These are phyloP conservation scores for Corchorus olitorius DNA, from an alignment of 345 rosid species.

Conservation along the genomic window DNA sequence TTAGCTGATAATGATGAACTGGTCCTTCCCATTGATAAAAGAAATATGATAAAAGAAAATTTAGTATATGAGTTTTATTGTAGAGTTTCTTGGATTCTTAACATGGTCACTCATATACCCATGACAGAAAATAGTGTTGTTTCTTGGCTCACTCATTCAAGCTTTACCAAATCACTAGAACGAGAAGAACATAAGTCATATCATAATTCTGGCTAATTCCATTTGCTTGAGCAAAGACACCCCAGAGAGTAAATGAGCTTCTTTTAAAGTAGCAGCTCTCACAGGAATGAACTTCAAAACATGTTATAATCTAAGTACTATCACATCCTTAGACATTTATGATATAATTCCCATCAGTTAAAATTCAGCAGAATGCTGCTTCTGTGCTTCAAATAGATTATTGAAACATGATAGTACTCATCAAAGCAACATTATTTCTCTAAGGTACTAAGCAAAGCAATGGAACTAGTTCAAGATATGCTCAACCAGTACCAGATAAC, in stretches of 20 bases:
- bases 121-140: background rate
- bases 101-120: background rate
- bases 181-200: background rate
- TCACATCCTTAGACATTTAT: background rate
- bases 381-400: background rate
- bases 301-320: background rate
- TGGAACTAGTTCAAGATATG: background rate
- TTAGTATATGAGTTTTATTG: background rate
- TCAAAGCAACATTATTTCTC: background rate
- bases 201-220: background rate
- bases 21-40: background rate
- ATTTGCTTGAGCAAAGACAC: background rate
- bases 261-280: background rate
- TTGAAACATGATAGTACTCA: background rate
- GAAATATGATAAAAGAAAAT: background rate
- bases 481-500: background rate
- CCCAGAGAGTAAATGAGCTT: background rate
- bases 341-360: background rate
- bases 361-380: background rate
- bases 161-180: background rate
- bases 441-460: background rate
- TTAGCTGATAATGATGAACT: background rate
- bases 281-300: background rate
- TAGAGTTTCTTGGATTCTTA: background rate
- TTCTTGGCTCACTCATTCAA: background rate